These are phyloP conservation scores for Zopfia rhizophila DNA, from an alignment of 2,329 filamentous ascomycete species.

Conservation along the genomic window DNA sequence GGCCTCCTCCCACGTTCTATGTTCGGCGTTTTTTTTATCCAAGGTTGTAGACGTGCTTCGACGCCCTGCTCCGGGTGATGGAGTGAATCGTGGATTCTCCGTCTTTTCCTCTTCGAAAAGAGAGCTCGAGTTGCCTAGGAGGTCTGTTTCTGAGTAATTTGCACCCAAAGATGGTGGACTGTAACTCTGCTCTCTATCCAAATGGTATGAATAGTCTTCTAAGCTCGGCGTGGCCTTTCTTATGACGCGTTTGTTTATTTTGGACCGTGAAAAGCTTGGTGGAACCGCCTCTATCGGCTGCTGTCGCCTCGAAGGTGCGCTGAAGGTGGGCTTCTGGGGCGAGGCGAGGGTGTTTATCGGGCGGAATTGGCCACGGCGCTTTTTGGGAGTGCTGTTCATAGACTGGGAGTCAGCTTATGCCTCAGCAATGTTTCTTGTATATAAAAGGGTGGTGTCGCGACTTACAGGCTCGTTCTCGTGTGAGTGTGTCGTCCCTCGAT, in stretches of 20 bases:
- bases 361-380: conserved; percentile 44
- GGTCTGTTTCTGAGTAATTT: conserved; percentile 26
- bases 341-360: conserved; percentile 47
- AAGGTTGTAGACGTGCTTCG: conserved; percentile 3
- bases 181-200: conserved; percentile 9
- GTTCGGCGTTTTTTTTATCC: conserved; percentile 8
- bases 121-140: conserved; percentile 46
- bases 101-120: conserved; percentile 45
- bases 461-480: no score
- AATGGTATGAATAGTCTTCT: conserved; percentile 14
- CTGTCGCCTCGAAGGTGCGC: conserved; percentile 1
- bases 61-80: conserved; percentile 8
- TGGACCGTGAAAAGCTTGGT: background rate
- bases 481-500: no score
- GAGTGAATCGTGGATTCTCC: conserved; percentile 14
- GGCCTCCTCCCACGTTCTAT: background rate
- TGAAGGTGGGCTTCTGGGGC: conserved; percentile 43
- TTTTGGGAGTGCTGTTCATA: conserved; percentile 41
- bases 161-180: conserved; percentile 4
- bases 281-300: background rate
- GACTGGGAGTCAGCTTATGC: conserved; percentile 4
- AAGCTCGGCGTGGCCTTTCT: background rate
- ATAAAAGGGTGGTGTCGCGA: no score
- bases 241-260: conserved; percentile 1
- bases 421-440: conserved; percentile 7